A percentile compares a stretch with the other conserved stretches of the same genome.
phyloP scores from a whole-genome alignment of 1,139 yeast genomes.

The Protomyces inouyei region DNA sequence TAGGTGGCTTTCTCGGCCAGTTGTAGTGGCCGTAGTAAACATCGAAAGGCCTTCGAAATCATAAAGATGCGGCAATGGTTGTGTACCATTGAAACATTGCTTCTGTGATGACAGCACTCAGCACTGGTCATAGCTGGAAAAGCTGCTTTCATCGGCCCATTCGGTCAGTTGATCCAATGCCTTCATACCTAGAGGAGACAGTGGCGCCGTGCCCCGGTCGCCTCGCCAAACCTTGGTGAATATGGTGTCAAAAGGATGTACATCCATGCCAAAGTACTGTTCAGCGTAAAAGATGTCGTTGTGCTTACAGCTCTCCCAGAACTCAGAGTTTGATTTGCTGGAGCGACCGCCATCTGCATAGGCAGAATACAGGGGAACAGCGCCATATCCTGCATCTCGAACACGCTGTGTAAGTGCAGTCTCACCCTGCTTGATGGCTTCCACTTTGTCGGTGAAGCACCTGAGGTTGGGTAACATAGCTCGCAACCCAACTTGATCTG shows the following conservation, averaged over 20 bases:
- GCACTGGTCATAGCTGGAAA: slow-evolving; percentile 21
- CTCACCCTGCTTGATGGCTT: slow-evolving; percentile 6
- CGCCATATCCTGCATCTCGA: slow-evolving; percentile 21
- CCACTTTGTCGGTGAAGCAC: background rate
- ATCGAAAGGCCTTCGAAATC: too few relatives aligned
- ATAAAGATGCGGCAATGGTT: too few relatives aligned
- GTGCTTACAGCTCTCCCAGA: slow-evolving; percentile 8
- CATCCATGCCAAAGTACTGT: slow-evolving; percentile 8
- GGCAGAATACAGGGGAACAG: slow-evolving; percentile 4
- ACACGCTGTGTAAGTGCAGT: background rate
- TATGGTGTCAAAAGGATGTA: slow-evolving; percentile 18
- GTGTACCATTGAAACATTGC: too few relatives aligned
- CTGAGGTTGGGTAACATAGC: slow-evolving; percentile 1
- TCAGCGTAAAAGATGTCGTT: slow-evolving; percentile 5
- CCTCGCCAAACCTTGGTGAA: slow-evolving; percentile 2
- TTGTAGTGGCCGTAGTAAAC: too few relatives aligned
- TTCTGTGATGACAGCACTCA: background rate
- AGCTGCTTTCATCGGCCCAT: slow-evolving; percentile 9
- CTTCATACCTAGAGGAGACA: background rate
- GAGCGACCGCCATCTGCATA: background rate
- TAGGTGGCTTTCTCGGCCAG: too few relatives aligned
- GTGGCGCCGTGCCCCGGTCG: background rate
- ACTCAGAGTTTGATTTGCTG: background rate
- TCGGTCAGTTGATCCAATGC: slow-evolving; percentile 5
- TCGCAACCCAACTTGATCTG: slow-evolving; percentile 2